Conservation (phyloP, 352 stramenopile species). For the Phytophthora capsici region DNA sequence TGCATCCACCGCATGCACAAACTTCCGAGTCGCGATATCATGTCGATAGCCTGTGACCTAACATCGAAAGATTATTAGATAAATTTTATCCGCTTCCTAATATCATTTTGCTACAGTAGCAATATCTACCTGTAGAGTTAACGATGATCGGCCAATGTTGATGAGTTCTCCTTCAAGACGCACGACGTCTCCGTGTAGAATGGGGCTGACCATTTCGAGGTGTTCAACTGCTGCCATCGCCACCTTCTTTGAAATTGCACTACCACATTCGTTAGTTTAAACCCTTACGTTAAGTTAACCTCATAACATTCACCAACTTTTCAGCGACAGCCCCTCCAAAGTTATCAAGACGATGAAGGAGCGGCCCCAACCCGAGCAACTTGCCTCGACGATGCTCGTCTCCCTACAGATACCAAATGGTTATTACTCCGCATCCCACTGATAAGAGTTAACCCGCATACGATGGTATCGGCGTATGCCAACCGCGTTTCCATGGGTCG, state of each 20-base stretch:
- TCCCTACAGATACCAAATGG: conserved; percentile 21
- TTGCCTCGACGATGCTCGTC: conserved; percentile 41
- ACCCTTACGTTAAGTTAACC: conserved; percentile 16
- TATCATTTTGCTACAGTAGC: no score
- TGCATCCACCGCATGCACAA: conserved; percentile 49
- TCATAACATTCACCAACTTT: conserved; percentile 36
- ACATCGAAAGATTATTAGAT: no score
- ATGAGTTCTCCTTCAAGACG: conserved; percentile 51
- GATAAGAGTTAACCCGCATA: conserved; percentile 20
- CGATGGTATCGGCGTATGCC: conserved; percentile 69
- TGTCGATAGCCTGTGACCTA: conserved; percentile 46
- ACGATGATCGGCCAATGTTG: conserved; percentile 45
- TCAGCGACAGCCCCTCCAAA: no score
- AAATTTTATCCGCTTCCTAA: no score
- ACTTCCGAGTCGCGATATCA: conserved; percentile 35
- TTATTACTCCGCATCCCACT: no score
- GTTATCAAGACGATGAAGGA: conserved; percentile 53
- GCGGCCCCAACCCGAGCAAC: conserved; percentile 42
- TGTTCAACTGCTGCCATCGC: conserved; percentile 54
- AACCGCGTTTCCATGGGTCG: conserved; percentile 41
- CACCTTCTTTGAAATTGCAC: background rate
- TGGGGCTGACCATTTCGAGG: conserved; percentile 45
- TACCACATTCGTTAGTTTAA: background rate
- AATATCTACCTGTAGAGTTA: conserved; percentile 26
- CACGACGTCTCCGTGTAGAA: conserved; percentile 54